A percentile compares a stretch with the other conserved stretches of the same genome.
Conservation (phyloP, 106 monocot species). For the Gastrodia elata region DNA sequence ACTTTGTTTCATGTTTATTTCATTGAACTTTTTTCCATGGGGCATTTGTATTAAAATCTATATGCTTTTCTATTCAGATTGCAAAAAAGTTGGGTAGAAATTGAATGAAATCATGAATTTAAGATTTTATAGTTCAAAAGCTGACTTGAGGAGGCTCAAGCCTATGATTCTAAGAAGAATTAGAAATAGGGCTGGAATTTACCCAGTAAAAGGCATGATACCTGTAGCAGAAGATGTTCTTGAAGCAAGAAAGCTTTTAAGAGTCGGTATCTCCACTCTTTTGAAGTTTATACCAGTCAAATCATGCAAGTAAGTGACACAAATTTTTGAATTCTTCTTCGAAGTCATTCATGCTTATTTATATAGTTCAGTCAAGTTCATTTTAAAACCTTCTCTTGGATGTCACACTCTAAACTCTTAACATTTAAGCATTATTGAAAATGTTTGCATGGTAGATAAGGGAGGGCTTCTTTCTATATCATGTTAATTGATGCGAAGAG, state of each 20-base stretch:
- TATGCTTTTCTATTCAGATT: not conserved
- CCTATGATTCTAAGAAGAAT: conserved; percentile 95
- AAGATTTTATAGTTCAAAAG: conserved; percentile 45
- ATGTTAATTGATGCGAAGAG: not conserved
- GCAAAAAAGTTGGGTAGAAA: not conserved
- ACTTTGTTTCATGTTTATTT: not conserved
- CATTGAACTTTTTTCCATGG: not conserved
- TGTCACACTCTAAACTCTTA: not conserved
- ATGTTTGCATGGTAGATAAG: not conserved
- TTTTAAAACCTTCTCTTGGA: not conserved
- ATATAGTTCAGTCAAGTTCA: not conserved
- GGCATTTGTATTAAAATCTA: not conserved
- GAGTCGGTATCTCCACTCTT: conserved; percentile 49
- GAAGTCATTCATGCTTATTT: not conserved
- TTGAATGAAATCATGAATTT: conserved; percentile 5
- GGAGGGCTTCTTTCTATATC: not conserved
- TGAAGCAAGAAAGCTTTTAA: conserved; percentile 38
- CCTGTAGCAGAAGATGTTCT: conserved; percentile 73
- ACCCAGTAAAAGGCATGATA: conserved; percentile 64
- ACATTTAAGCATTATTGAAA: not conserved
- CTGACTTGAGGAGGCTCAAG: conserved; percentile 64
- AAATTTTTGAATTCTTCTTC: conserved; percentile 3
- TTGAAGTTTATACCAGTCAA: conserved; percentile 51
- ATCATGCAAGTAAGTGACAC: conserved; percentile 66
- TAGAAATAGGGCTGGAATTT: conserved; percentile 53